Conservation (phyloP, 75 land plant species). For the Gnetum montanum region DNA sequence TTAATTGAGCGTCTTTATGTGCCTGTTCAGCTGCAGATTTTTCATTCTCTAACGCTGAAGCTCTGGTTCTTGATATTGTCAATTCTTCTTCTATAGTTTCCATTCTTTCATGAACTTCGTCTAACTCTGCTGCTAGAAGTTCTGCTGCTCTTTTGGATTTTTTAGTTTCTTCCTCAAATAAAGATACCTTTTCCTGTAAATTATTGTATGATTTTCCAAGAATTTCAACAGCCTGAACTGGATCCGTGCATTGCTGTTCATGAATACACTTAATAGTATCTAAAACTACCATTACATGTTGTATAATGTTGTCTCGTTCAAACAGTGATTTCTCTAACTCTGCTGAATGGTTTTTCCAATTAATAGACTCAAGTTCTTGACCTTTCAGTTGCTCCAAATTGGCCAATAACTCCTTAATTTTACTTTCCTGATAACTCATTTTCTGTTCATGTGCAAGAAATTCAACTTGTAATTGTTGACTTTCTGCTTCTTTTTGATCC, state of each 20-base stretch:
- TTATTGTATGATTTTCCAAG: conserved; percentile 20
- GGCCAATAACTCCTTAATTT: conserved; percentile 17
- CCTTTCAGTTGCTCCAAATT: conserved; percentile 14
- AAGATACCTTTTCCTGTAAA: conserved; percentile 21
- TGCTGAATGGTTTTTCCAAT: conserved; percentile 17
- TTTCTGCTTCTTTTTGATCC: conserved; percentile 2
- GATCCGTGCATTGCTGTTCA: conserved; percentile 18
- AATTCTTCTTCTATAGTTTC: conserved; percentile 65
- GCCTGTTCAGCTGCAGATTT: conserved; percentile 37
- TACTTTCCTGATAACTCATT: conserved; percentile 23
- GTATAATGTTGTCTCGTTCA: conserved; percentile 20
- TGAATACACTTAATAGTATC: conserved; percentile 11
- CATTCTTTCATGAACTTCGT: conserved; percentile 75
- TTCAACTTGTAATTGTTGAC: conserved; percentile 26
- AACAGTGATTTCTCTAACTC: conserved; percentile 24
- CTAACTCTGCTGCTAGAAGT: conserved; percentile 55
- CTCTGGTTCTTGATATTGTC: conserved; percentile 18
- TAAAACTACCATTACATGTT: conserved; percentile 23
- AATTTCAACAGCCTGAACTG: conserved; percentile 39
- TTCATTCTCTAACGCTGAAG: conserved; percentile 27
- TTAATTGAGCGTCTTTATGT: conserved; percentile 34
- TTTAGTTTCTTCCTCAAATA: conserved; percentile 48
- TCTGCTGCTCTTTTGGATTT: conserved; percentile 60
- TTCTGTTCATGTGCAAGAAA: conserved; percentile 16
- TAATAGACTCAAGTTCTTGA: conserved; percentile 38